phyloP scores from a whole-genome alignment of 345 rosid genomes.

The Raphanus raphanistrum region DNA sequence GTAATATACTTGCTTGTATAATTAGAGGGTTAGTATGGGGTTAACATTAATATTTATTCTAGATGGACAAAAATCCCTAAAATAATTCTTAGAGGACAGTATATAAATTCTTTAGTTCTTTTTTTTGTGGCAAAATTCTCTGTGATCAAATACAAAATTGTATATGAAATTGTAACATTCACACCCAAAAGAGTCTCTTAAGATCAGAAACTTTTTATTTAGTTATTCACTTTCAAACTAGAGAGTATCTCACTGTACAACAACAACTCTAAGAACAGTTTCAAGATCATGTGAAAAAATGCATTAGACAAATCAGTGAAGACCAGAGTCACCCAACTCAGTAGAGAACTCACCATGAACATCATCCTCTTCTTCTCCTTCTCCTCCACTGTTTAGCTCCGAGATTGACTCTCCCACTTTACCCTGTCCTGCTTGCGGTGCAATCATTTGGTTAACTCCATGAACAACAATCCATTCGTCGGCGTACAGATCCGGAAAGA shows the following conservation, averaged over 20 bases:
- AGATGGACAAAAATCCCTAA: too few species aligned
- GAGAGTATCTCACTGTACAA: slow-evolving; percentile 6
- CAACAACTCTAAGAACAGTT: not conserved
- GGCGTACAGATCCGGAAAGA: slow-evolving; percentile 42
- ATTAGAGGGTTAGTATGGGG: not conserved
- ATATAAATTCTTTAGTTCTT: too few species aligned
- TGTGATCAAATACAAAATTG: too few species aligned
- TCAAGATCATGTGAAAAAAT: not conserved
- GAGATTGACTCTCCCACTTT: slow-evolving; percentile 42
- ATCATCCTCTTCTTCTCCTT: slow-evolving; percentile 1
- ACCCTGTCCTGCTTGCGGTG: slow-evolving; percentile 11
- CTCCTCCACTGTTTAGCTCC: slow-evolving; percentile 24
- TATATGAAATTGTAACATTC: not conserved
- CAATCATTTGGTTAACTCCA: slow-evolving; percentile 45
- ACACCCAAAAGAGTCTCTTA: slow-evolving; percentile 6
- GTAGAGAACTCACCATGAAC: slow-evolving; percentile 22
- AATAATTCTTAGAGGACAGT: not conserved
- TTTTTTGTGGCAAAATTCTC: not conserved
- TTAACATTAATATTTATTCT: too few species aligned
- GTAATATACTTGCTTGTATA: not conserved
- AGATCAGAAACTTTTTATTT: not conserved
- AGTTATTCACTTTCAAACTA: slow-evolving; percentile 1
- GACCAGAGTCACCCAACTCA: slow-evolving; percentile 37
- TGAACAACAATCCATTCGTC: slow-evolving; percentile 45
- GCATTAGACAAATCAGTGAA: slow-evolving; percentile 24